Percentiles rank a stretch among this genome's conserved stretches.
phyloP scores from a whole-genome alignment of 2,329 filamentous ascomycete genomes.

The Calonectria fujianensis region DNA sequence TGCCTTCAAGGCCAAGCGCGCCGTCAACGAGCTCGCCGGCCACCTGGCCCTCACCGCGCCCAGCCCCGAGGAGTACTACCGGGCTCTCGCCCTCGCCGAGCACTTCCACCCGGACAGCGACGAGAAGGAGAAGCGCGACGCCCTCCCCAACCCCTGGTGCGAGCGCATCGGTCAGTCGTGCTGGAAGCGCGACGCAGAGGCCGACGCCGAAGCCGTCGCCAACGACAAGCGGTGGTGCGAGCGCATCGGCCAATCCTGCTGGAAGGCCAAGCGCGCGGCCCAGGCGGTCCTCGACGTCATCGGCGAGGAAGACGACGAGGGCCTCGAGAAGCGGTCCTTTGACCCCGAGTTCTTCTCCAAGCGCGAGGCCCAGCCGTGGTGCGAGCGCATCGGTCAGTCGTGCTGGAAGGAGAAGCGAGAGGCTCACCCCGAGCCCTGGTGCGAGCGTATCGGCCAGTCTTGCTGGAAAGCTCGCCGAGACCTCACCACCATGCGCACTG shows the following conservation, averaged over 20 bases:
- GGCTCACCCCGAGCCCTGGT: constrained; percentile 52
- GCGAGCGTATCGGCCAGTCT: constrained; percentile 55
- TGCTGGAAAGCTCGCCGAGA: constrained; percentile 65
- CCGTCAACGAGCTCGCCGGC: constrained; percentile 62
- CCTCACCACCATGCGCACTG: constrained; percentile 52
- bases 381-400: constrained; percentile 55
- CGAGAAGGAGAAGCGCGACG: constrained; percentile 49
- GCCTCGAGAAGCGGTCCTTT: constrained; percentile 56
- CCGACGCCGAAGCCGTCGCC: constrained; percentile 60
- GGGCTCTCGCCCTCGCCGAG: constrained; percentile 55
- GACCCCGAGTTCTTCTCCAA: constrained; percentile 60
- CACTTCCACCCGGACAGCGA: constrained; percentile 49
- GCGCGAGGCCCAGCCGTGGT: constrained; percentile 55
- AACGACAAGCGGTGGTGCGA: constrained; percentile 55
- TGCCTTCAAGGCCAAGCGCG: constrained; percentile 62
- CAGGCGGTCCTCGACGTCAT: constrained; percentile 56
- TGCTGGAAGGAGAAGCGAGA: constrained; percentile 61
- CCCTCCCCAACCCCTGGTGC: constrained; percentile 58
- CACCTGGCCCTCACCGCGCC: constrained; percentile 58
- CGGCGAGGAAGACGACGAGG: constrained; percentile 39
- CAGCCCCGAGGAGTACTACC: constrained; percentile 59
- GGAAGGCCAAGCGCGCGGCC: constrained; percentile 60
- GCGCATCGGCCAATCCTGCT: constrained; percentile 59
- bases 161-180: constrained; percentile 63
- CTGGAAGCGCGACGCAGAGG: constrained; percentile 60